These are phyloP conservation scores for Auriscalpium microsporum DNA, from an alignment of 768 basidiomycete genomes.

Conservation along the genomic window DNA sequence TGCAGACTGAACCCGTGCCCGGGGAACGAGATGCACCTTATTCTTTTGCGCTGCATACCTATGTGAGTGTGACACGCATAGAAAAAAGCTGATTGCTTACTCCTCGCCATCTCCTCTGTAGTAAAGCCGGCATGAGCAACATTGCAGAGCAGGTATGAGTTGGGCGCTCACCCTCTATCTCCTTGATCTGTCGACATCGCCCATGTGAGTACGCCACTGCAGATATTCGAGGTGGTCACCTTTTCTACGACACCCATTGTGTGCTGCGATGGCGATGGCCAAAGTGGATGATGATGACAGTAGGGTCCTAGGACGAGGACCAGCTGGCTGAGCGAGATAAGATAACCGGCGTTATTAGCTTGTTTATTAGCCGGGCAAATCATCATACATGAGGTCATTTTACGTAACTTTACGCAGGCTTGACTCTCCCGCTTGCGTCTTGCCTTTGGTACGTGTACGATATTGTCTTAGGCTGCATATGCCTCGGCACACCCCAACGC, in stretches of 20 bases:
- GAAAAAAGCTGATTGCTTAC: conserved; percentile 36
- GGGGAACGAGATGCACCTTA: conserved; percentile 44
- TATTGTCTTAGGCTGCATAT: conserved; percentile 18
- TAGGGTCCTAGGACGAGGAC: too few species aligned
- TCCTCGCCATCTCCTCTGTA: conserved; percentile 94
- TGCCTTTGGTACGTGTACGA: neutral
- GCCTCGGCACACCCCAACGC: conserved; percentile 56
- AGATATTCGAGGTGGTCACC: conserved; percentile 28
- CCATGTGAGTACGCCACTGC: too few species aligned
- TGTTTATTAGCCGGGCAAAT: too few species aligned
- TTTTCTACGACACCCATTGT: conserved; percentile 94
- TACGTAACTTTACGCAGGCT: neutral
- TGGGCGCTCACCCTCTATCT: conserved; percentile 74
- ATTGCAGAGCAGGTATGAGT: too few species aligned
- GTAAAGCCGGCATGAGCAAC: neutral
- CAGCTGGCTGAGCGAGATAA: too few species aligned
- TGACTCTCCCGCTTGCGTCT: too few species aligned
- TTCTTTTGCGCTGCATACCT: conserved; percentile 78
- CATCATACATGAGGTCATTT: neutral
- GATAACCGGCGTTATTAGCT: too few species aligned
- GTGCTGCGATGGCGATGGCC: neutral
- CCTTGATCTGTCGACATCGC: conserved; percentile 64
- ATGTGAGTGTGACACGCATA: neutral
- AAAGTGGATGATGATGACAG: too few species aligned
- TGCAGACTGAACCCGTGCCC: neutral